phyloP scores from a whole-genome alignment of 331 rosid species.

The Telfairia occidentalis region DNA sequence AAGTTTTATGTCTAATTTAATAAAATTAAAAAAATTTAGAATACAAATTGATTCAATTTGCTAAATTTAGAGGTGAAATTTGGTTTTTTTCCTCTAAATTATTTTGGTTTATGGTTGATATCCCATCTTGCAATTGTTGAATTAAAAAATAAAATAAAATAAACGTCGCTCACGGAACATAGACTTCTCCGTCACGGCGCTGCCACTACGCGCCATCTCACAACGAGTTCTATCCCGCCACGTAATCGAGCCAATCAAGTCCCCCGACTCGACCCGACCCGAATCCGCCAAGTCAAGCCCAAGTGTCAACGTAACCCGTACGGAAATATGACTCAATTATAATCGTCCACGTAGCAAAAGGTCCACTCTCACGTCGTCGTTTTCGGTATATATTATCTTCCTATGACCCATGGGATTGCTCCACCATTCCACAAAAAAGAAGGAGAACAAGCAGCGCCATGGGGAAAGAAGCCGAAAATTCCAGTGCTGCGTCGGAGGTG shows the following conservation, averaged over 20 bases:
- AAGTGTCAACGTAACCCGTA: not conserved
- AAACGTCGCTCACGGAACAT: not conserved
- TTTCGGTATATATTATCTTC: not conserved
- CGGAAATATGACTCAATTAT: not conserved
- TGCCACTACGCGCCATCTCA: not conserved
- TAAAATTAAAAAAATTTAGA: no score
- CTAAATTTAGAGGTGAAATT: no score
- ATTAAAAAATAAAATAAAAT: no score
- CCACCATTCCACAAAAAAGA: not conserved
- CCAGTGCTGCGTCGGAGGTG: not conserved
- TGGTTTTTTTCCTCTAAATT: no score
- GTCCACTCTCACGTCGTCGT: no score
- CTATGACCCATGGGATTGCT: not conserved
- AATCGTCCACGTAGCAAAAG: not conserved
- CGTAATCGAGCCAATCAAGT: not conserved
- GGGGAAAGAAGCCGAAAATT: slow-evolving; percentile 25
- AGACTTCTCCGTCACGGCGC: not conserved
- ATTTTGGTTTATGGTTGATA: no score
- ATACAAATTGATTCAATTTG: no score
- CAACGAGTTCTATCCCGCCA: no score
- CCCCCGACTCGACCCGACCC: not conserved
- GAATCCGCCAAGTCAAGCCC: not conserved
- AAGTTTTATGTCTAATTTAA: no score
- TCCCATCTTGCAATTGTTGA: no score
- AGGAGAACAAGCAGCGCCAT: slow-evolving; percentile 10